Percentiles rank a stretch among this genome's conserved stretches.
phyloP scores from a whole-genome alignment of 805 yeast genomes.

The Saccharomycopsis javanensis region DNA sequence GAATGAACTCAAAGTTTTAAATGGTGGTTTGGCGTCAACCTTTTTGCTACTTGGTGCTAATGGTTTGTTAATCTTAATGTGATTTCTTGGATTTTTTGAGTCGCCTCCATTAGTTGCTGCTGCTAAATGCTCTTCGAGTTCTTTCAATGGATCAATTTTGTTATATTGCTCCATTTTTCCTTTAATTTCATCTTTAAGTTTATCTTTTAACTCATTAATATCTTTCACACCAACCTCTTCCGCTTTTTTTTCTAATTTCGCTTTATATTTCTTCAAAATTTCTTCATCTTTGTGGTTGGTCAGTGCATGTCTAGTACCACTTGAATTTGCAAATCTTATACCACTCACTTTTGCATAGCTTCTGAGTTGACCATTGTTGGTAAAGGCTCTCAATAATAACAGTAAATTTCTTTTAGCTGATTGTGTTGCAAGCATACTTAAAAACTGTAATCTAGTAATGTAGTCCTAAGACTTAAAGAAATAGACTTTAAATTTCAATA shows the following conservation, averaged over 20 bases:
- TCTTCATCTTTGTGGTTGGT: slow-evolving; percentile 5
- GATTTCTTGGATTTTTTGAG: slow-evolving; percentile 23
- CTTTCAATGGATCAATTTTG: slow-evolving; percentile 59
- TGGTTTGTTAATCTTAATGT: slow-evolving; percentile 21
- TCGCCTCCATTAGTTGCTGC: slow-evolving; percentile 20
- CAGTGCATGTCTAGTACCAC: not conserved
- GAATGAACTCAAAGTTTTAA: slow-evolving; percentile 62
- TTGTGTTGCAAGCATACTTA: not conserved
- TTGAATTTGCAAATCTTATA: not conserved
- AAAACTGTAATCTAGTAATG: too few species aligned
- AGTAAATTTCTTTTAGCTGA: not conserved
- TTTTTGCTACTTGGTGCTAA: slow-evolving; percentile 21
- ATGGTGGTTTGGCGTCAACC: slow-evolving; percentile 35
- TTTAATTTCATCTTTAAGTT: slow-evolving; percentile 52
- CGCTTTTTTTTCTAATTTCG: slow-evolving; percentile 31
- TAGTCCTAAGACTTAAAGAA: too few species aligned
- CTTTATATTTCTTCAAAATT: slow-evolving; percentile 24
- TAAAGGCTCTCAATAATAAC: not conserved
- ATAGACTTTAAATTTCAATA: too few species aligned
- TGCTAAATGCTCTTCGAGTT: slow-evolving; percentile 42
- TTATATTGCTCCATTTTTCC: slow-evolving; percentile 44
- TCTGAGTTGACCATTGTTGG: not conserved
- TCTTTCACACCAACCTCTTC: slow-evolving; percentile 33
- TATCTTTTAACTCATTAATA: slow-evolving; percentile 52
- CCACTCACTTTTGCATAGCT: not conserved